Conservation (phyloP, 2,329 filamentous ascomycete species). For the Aspergillus sp. region DNA sequence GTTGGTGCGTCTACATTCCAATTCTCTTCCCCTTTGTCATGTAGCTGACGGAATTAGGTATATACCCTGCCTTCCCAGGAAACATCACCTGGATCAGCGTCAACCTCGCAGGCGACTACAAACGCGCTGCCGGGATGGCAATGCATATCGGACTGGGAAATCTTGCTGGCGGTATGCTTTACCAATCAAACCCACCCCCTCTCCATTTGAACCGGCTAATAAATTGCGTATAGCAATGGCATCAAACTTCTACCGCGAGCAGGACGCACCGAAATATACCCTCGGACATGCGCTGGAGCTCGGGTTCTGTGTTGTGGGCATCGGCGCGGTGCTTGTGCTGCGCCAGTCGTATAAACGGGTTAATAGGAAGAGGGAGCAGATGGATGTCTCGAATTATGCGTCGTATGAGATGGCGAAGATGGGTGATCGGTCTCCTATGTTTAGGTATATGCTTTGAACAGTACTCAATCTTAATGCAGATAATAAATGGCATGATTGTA, state of each 20-base stretch:
- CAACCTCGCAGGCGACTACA: conserved; percentile 58
- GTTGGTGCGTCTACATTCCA: conserved; percentile 33
- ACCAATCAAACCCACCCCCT: too few relatives aligned
- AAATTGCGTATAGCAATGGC: conserved; percentile 56
- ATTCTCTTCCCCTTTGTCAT: not conserved
- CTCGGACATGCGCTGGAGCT: conserved; percentile 54
- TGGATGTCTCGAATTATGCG: conserved; percentile 41
- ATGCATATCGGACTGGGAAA: conserved; percentile 65
- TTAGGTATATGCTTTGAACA: conserved; percentile 56
- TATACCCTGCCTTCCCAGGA: conserved; percentile 48
- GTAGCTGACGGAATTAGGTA: conserved; percentile 24
- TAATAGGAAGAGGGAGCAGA: conserved; percentile 58
- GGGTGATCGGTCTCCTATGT: conserved; percentile 64
- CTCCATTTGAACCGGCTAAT: too few relatives aligned
- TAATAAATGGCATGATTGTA: not conserved
- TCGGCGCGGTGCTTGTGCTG: conserved; percentile 45
- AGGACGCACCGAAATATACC: conserved; percentile 51
- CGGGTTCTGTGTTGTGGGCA: conserved; percentile 49
- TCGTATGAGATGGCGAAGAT: conserved; percentile 55
- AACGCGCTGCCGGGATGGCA: conserved; percentile 62
- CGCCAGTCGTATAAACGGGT: conserved; percentile 55
- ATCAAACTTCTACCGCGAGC: conserved; percentile 66
- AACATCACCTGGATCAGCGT: conserved; percentile 59
- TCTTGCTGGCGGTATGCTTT: conserved; percentile 33
- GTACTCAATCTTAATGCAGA: too few relatives aligned